Percentiles rank a stretch among this genome's conserved stretches.
Conservation (phyloP, 2,329 filamentous ascomycete genomes). For the Diaporthe velutina region DNA sequence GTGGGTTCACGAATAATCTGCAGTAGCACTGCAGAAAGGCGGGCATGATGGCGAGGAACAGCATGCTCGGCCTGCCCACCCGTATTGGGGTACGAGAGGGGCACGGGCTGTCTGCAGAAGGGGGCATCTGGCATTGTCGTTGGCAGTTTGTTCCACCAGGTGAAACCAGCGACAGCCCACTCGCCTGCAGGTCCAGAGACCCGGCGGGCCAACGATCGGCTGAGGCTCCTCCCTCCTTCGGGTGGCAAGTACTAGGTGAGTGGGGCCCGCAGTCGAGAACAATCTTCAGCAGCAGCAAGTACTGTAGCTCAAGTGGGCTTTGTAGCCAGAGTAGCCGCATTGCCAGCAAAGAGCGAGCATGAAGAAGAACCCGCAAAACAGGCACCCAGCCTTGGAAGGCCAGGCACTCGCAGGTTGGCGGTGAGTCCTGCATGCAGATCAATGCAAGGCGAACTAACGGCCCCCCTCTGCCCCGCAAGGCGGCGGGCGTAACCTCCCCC, state of each 20-base stretch:
- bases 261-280: background rate
- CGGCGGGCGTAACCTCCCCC: background rate
- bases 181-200: conserved; percentile 16
- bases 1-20: conserved; percentile 27
- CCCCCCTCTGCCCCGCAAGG: conserved; percentile 13
- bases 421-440: conserved; percentile 31
- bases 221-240: background rate
- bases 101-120: background rate
- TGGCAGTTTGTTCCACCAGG: conserved; percentile 20
- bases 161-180: conserved; percentile 13
- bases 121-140: conserved; percentile 7
- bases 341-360: background rate
- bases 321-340: background rate
- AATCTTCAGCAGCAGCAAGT: background rate
- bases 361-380: background rate
- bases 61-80: conserved; percentile 2
- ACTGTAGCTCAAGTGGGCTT: background rate
- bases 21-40: conserved; percentile 33
- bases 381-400: conserved; percentile 10
- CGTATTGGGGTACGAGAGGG: too few relatives aligned
- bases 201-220: conserved; percentile 14
- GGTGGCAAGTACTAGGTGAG: background rate
- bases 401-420: conserved; percentile 15
- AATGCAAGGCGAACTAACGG: conserved; percentile 17
- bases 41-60: conserved; percentile 21